Base-by-base conservation (phyloP, 192 early-diverging fungal species). In the Powellomyces hirtus region DNA sequence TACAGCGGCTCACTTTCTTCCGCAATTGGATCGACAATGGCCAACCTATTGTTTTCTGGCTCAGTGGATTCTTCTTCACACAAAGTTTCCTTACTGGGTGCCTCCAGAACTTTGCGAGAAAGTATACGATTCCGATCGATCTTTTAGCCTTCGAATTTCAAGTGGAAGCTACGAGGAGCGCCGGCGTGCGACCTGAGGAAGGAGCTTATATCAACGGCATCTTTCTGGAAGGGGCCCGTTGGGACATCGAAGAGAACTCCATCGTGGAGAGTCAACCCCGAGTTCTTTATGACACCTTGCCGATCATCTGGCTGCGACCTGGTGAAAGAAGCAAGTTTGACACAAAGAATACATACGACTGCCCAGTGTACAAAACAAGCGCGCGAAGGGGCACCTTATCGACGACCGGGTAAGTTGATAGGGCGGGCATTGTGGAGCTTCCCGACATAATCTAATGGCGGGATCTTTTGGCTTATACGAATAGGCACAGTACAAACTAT, bases 21-120 rank as follows among this genome's bases (percentile, higher is more conserved):
- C 61, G 58, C 8, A 85, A 74, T 20, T 86, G 85, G 85, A 79
- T 79, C 26, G 77, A 77, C 49, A 73, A 84, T n/a, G 81, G 81
- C 18, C 83, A 79, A 58, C 85, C 85, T 0, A 84, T 85, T 13
- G 85, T 86, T 0, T 86, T 85, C 57, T 86, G 85, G 85, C 68
- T 86, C 22, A 81, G 80, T 51, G 85, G 85, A n/a, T 86, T 86
- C 64, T 86, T 86, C 65, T 86, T 86, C 68, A 86, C 85, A 6
- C 85, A 84, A 59, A 79, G 76, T 51, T 86, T 86, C 77, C 66
- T 86, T 20, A 86, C 84, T 6, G 84, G 84, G 1, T 81, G 78
- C 59, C 64, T 85, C 14, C 83, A 83, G 62, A 85, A 85, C 58
- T 85, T 64, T 74, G 77, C 83, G 16, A 56, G 85, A 51, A 86